These are phyloP conservation scores for Ascochyta fabae DNA, from an alignment of 2,329 filamentous ascomycete species.

Conservation along the genomic window DNA sequence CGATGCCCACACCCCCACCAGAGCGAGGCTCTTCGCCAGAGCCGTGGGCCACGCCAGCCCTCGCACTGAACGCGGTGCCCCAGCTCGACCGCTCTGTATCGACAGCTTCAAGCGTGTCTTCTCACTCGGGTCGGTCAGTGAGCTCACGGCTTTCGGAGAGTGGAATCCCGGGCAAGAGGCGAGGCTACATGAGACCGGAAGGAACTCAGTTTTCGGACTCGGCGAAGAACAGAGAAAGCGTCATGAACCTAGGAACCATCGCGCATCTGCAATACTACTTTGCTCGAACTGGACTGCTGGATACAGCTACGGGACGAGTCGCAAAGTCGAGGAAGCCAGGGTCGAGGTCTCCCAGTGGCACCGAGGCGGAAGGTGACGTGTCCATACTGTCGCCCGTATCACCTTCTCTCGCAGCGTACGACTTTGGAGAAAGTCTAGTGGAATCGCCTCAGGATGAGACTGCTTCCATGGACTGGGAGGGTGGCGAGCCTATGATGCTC, in stretches of 20 bases:
- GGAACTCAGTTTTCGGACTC: conserved; percentile 90
- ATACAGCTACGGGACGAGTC: conserved; percentile 89
- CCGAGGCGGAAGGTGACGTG: conserved; percentile 40
- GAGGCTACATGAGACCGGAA: conserved; percentile 87
- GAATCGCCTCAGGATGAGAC: conserved; percentile 63
- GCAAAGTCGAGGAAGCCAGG: conserved; percentile 69
- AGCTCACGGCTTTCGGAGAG: conserved; percentile 59
- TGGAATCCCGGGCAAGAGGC: conserved; percentile 58
- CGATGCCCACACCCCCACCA: conserved; percentile 51
- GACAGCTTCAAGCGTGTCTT: conserved; percentile 62
- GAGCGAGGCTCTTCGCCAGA: conserved; percentile 63
- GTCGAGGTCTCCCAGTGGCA: conserved; percentile 41
- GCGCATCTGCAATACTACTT: conserved; percentile 99
- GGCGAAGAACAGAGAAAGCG: conserved; percentile 87
- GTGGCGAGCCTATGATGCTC: conserved; percentile 78
- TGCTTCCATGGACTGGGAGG: conserved; percentile 58
- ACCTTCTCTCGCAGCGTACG: conserved; percentile 31
- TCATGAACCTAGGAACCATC: conserved; percentile 95
- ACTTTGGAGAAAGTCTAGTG: conserved; percentile 49
- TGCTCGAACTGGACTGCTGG: conserved; percentile 87
- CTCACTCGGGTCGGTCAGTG: conserved; percentile 68
- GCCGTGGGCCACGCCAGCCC: conserved; percentile 67
- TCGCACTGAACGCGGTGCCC: conserved; percentile 65
- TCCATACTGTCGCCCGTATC: conserved; percentile 33
- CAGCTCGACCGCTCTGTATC: conserved; percentile 70